Conservation (phyloP, 352 stramenopile species). For the Pythium periplocum region DNA sequence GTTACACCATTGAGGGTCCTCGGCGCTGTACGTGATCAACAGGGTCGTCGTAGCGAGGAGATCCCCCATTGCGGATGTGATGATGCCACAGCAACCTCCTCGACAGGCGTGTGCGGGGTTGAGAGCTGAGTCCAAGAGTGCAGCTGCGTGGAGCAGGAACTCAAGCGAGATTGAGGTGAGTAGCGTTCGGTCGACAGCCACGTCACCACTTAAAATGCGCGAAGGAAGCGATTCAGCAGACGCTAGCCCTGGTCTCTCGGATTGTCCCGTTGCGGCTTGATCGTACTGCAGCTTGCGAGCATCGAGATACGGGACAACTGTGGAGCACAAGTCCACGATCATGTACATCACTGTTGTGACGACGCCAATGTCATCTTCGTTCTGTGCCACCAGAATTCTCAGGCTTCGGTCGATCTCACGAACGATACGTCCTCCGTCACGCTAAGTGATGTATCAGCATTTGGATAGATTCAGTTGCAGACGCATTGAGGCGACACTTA, state of each 20-base stretch:
- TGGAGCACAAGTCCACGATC: constrained; percentile 27
- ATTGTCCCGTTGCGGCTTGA: too few relatives aligned
- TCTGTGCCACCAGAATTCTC: constrained; percentile 20
- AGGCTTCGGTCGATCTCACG: constrained; percentile 38
- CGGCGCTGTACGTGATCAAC: constrained; percentile 18
- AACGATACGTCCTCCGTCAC: neutral
- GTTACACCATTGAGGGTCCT: neutral
- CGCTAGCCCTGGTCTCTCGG: too few relatives aligned
- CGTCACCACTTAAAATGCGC: constrained; percentile 25
- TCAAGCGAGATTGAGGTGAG: constrained; percentile 17
- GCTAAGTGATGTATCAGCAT: too few relatives aligned
- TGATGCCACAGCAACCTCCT: constrained; percentile 28
- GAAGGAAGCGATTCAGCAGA: constrained; percentile 23
- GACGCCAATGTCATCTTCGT: constrained; percentile 24
- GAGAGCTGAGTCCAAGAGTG: constrained; percentile 17
- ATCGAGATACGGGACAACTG: constrained; percentile 32
- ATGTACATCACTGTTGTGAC: constrained; percentile 23
- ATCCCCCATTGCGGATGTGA: constrained; percentile 23
- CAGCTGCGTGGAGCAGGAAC: constrained; percentile 34
- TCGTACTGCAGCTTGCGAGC: too few relatives aligned
- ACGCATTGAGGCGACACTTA: too few relatives aligned
- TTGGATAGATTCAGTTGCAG: too few relatives aligned
- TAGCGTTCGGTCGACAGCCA: constrained; percentile 24
- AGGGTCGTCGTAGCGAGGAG: constrained; percentile 23
- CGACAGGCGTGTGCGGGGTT: constrained; percentile 18